Base-by-base conservation (phyloP, 768 basidiomycete genomes). In the Asterophora parasitica region DNA sequence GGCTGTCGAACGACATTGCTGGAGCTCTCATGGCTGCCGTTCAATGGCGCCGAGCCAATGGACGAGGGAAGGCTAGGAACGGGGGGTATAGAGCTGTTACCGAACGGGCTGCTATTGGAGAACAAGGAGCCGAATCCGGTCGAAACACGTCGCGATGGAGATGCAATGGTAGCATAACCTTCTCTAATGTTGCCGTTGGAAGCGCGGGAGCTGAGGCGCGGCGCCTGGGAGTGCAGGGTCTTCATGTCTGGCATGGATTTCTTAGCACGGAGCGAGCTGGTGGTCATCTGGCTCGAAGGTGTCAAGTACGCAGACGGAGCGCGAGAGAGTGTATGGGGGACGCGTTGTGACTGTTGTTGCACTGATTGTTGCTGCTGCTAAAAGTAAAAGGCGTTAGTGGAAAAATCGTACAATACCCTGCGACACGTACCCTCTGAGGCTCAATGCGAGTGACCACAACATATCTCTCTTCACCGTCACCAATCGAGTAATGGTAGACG, bases 171-270 rank as follows among this genome's bases (percentile, higher is more conserved):
- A 13, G 88, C 88, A 66, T 88, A 92, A 23, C 88, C 88, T 63
- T 80, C 78, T 35, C 90, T 83, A 48, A 92, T 91, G 62, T 92
- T 92, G 47, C 89, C 88, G 63, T 91, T 92, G 39, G 89, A 92
- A 13, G 88, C 76, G 51, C 89, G 85, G 12, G 85, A 84, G 48
- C 71, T 81, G 39, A 92, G 77, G 43, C 89, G 85, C 28, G 88
- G 89, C 1, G 85, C 83, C 58, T 84, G 82, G 13, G 83, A 74
- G 51, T 90, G 89, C 54, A 92, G 67, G 12, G 86, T 86, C 70
- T 90, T 90, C 82, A 97, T 83, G 67, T 97, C 92, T 2, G 96
- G 96, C 96, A 98, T 98, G 17, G 92, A 95, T 70, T 96, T 96
- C 76, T 98, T 98, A 66, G 85, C 82, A 34, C 94, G 84, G 46